Conservation (phyloP, 2,329 filamentous ascomycete genomes). For the Metarhizium robertsii region DNA sequence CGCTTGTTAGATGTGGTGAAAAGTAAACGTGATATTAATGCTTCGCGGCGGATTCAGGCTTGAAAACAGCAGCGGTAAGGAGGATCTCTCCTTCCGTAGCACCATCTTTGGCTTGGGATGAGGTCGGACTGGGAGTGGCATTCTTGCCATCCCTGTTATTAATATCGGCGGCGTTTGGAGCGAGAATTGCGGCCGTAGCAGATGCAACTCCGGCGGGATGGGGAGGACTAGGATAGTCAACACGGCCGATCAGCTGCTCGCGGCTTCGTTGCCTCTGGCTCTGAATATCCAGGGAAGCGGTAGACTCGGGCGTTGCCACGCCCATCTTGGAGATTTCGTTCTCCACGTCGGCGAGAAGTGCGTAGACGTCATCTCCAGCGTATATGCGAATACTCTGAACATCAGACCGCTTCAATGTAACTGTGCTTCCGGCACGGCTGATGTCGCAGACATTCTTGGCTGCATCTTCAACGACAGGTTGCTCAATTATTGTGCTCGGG, state of each 20-base stretch:
- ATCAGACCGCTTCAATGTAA: constrained; percentile 26
- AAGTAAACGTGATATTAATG: not conserved
- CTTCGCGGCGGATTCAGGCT: constrained; percentile 20
- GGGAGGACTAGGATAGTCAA: constrained; percentile 12
- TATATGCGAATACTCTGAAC: constrained; percentile 61
- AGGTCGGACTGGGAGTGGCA: not conserved
- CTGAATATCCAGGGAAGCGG: not conserved
- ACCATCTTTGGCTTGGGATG: constrained; percentile 2
- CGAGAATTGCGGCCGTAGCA: not conserved
- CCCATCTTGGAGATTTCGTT: constrained; percentile 29
- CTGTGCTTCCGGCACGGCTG: constrained; percentile 15
- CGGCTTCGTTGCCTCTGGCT: constrained; percentile 35
- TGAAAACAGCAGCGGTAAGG: constrained; percentile 42
- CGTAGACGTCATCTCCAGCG: constrained; percentile 57
- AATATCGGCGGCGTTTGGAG: not conserved
- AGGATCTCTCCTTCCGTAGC: constrained; percentile 25
- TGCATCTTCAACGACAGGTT: constrained; percentile 36
- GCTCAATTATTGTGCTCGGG: constrained; percentile 46
- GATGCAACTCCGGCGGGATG: constrained; percentile 18
- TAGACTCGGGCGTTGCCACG: constrained; percentile 6
- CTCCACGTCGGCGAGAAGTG: constrained; percentile 58
- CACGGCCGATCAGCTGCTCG: constrained; percentile 34
- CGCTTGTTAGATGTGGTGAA: not conserved
- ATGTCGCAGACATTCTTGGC: constrained; percentile 14
- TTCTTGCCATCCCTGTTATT: not conserved